Evolutionary conservation across 2,329 filamentous ascomycete genomes (phyloP).

Genomic region (Penicillium sp.): DNA sequence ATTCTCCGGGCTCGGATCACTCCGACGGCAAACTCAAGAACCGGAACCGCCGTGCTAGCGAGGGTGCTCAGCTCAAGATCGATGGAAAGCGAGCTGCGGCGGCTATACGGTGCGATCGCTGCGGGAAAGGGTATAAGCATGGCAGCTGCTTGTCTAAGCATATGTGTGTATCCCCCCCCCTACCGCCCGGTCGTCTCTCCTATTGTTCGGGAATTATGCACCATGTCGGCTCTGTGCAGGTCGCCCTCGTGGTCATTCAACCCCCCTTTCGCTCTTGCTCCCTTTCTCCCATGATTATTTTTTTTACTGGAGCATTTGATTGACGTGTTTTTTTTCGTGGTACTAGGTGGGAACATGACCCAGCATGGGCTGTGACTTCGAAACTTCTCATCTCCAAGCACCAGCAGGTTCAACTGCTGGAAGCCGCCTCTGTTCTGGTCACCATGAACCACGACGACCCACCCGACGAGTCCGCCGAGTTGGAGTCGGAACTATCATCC

Average conservation of each 20-base stretch:
- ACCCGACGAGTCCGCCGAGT: slow-evolving; percentile 66
- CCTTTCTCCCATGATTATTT: slow-evolving; percentile 29
- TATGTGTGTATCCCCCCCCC: slow-evolving; percentile 78
- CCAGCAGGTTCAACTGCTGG: slow-evolving; percentile 95
- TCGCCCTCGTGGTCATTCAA: slow-evolving; percentile 41
- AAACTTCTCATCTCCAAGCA: slow-evolving; percentile 99
- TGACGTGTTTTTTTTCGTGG: slow-evolving; percentile 45
- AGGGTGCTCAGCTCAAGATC: slow-evolving; percentile 83
- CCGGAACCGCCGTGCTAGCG: slow-evolving; percentile 70
- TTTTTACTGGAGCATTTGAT: slow-evolving; percentile 29
- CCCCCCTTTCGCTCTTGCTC: slow-evolving; percentile 25
- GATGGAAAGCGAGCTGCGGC: slow-evolving; percentile 76
- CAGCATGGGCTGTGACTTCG: slow-evolving; percentile 95
- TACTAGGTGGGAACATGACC: slow-evolving; percentile 96
- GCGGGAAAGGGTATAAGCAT: slow-evolving; percentile 99
- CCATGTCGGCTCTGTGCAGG: slow-evolving; percentile 43
- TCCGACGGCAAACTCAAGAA: slow-evolving; percentile 51
- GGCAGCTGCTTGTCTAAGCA: slow-evolving; percentile 99
- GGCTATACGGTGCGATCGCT: slow-evolving; percentile 94
- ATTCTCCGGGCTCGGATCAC: slow-evolving; percentile 37
- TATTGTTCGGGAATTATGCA: slow-evolving; percentile 42
- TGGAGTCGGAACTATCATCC: slow-evolving; percentile 78
- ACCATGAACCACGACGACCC: slow-evolving; percentile 75
- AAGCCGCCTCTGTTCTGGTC: slow-evolving; percentile 94
- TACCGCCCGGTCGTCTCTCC: slow-evolving; percentile 44